These are phyloP conservation scores for Stachybotrys chartarum DNA, from an alignment of 2,329 filamentous ascomycete species.

Conservation along the genomic window DNA sequence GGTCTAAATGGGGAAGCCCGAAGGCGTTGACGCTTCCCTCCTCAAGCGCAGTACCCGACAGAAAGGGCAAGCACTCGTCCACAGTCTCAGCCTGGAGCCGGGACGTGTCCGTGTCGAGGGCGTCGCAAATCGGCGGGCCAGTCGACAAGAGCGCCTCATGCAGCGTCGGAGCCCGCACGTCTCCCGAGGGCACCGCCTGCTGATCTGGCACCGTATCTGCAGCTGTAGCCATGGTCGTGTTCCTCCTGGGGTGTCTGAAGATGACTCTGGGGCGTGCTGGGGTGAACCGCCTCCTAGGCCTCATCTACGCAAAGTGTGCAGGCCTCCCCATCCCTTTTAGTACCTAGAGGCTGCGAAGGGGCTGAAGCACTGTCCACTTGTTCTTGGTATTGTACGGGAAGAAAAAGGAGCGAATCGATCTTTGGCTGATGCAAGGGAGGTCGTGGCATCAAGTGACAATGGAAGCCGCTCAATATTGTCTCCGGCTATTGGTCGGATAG, in stretches of 20 bases:
- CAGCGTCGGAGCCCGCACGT: background rate
- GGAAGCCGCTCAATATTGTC: background rate
- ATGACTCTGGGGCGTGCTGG: conserved; percentile 1
- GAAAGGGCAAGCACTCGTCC: conserved; percentile 59
- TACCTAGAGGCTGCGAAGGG: background rate
- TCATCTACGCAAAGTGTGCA: background rate
- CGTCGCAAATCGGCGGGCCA: conserved; percentile 57
- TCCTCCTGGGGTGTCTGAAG: conserved; percentile 1
- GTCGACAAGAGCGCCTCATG: conserved; percentile 41
- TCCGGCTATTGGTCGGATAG: conserved; percentile 13
- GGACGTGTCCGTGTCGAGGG: conserved; percentile 61
- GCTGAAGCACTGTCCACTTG: background rate
- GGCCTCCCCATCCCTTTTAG: background rate
- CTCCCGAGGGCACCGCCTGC: background rate
- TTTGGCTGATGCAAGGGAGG: background rate
- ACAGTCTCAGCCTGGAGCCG: conserved; percentile 61
- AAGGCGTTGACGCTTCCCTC: conserved; percentile 55
- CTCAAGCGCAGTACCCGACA: conserved; percentile 47
- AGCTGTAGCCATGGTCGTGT: background rate
- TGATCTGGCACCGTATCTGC: background rate
- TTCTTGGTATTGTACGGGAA: background rate
- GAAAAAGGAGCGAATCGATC: background rate
- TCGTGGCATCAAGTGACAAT: background rate
- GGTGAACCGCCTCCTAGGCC: background rate
- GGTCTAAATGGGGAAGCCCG: conserved; percentile 69